Base-by-base conservation (phyloP, 2,329 filamentous ascomycete genomes). In the Phyllachora maydis region DNA sequence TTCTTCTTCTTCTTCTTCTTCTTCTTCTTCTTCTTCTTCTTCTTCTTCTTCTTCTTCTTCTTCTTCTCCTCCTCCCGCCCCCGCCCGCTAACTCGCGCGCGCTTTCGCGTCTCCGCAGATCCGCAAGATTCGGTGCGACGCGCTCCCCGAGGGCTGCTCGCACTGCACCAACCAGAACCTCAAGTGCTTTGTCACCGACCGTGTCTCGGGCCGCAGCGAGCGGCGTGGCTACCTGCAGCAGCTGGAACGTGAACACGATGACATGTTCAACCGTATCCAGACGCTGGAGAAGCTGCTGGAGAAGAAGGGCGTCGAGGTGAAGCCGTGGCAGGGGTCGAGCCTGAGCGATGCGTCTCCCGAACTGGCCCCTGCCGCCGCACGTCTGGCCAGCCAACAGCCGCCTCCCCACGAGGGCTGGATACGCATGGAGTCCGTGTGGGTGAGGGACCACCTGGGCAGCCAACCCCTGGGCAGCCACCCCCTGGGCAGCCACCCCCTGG, bases 81-180 rank as follows among this genome's bases (percentile, higher is more conserved):
- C n/a, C n/a, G n/a, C n/a, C n/a, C n/a, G n/a, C n/a, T n/a, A n/a
- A n/a, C n/a, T n/a, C n/a, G n/a, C n/a, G n/a, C n/a, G n/a, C n/a
- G n/a, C n/a, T n/a, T n/a, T n/a, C n/a, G n/a, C n/a, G n/a, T n/a
- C n/a, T 29, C n/a, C 10, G 28, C 38, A 79, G 74, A 59, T 81
- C 28, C 68, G 81, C 35, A 91, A 91, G 50, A 90, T 90, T 37
- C 68, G 77, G 41, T 90, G 81, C 56, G 81, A 90, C 52, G 73
- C 70, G 25, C 57, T 75, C 19, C 67, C 74, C 16, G 72, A 77
- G 34, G 81, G 78, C 31, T 91, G 81, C 50, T 78, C 76, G 30
- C 74, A 78, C 37, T 91, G 81, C 51, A 53, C 66, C 35, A 69
- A 74, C 45, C 75, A 77, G 41, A 69, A 67, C 32, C 66, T 75